Percentiles rank a stretch among this genome's conserved stretches.
phyloP scores from a whole-genome alignment of 2,329 filamentous ascomycete genomes.

The Claviceps maximensis region DNA sequence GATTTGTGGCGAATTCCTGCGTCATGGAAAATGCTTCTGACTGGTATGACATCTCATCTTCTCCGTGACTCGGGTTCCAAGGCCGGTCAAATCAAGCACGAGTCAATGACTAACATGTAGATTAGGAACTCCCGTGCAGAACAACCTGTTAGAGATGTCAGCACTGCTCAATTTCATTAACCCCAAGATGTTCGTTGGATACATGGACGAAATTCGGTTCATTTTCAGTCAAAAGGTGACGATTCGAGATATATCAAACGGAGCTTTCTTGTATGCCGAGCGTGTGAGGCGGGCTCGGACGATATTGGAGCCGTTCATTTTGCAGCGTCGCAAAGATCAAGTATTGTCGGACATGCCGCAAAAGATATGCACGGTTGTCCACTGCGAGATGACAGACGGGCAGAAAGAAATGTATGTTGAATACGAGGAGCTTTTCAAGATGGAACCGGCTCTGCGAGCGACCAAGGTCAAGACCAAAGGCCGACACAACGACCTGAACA shows the following conservation, averaged over 20 bases:
- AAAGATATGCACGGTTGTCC: constrained; percentile 66
- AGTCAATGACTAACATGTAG: constrained; percentile 9
- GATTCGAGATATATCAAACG: constrained; percentile 65
- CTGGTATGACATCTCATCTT: constrained; percentile 14
- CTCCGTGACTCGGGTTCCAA: not conserved
- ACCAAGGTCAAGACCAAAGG: constrained; percentile 33
- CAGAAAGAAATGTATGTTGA: constrained; percentile 64
- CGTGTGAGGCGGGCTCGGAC: constrained; percentile 76
- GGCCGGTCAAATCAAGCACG: not conserved
- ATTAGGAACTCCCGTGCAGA: constrained; percentile 82
- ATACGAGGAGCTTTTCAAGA: constrained; percentile 49
- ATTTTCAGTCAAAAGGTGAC: constrained; percentile 90
- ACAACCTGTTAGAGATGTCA: constrained; percentile 86
- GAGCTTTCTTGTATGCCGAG: constrained; percentile 72
- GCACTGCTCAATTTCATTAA: constrained; percentile 90
- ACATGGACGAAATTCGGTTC: constrained; percentile 65
- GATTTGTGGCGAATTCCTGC: constrained; percentile 66
- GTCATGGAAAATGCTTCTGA: constrained; percentile 71
- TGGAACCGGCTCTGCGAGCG: constrained; percentile 41
- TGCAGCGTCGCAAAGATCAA: constrained; percentile 86
- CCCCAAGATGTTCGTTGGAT: constrained; percentile 65
- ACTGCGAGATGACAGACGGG: constrained; percentile 61
- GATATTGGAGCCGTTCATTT: constrained; percentile 89
- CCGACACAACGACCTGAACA: constrained; percentile 43
- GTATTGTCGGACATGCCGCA: constrained; percentile 72